Evolutionary conservation across 2,329 filamentous ascomycete species (phyloP).

Genomic region (Fusarium pseudonygamai): DNA sequence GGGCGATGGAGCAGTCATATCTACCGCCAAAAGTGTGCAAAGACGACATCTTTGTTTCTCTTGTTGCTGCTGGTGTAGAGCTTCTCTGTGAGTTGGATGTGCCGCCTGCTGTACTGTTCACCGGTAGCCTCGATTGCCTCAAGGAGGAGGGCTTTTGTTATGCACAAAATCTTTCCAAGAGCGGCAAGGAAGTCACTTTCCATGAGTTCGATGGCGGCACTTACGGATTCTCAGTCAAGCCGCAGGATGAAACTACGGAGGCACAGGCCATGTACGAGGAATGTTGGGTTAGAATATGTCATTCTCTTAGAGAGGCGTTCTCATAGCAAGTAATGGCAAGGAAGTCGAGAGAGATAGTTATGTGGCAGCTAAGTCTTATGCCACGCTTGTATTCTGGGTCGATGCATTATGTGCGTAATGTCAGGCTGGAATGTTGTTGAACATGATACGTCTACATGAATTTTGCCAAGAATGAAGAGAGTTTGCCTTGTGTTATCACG

Average conservation of each 20-base stretch:
- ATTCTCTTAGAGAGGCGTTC: rapidly evolving
- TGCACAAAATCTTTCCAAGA: neutral
- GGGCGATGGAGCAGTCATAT: neutral
- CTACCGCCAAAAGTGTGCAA: rapidly evolving
- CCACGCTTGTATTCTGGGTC: no score
- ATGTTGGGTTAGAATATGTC: neutral
- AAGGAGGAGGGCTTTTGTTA: neutral
- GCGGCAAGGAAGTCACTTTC: neutral
- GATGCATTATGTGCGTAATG: no score
- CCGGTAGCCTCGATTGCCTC: neutral
- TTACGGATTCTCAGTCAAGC: neutral
- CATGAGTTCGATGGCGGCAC: rapidly evolving
- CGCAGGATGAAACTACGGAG: rapidly evolving
- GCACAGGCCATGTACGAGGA: rapidly evolving
- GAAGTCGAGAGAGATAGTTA: no score
- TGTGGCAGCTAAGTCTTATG: no score
- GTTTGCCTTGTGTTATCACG: no score
- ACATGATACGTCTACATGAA: no score
- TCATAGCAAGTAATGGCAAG: no score
- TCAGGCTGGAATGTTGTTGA: no score
- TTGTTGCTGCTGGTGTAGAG: rapidly evolving
- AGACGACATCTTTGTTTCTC: neutral
- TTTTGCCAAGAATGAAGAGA: no score
- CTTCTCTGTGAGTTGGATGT: rapidly evolving
- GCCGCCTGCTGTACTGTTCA: neutral